Evolutionary conservation across 2,329 filamentous ascomycete genomes (phyloP).

Genomic region (Neofusicoccum kwambonambiense): DNA sequence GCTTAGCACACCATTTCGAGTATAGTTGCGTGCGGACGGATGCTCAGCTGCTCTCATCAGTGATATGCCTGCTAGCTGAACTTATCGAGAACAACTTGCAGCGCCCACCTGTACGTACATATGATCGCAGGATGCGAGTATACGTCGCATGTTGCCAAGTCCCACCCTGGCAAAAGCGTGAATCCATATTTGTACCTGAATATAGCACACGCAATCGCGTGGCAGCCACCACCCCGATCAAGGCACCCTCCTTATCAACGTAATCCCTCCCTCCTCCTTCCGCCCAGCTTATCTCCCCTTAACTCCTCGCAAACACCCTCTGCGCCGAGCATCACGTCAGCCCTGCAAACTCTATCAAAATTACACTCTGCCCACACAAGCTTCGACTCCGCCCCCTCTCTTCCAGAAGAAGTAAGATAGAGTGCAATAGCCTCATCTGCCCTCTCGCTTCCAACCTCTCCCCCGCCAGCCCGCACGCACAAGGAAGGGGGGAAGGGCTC

Average conservation of each 20-base stretch:
- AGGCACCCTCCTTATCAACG: not conserved
- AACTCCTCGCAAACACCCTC: not conserved
- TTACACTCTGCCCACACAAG: not conserved
- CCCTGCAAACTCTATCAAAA: not conserved
- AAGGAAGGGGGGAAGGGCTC: not conserved
- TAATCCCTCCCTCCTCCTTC: not conserved
- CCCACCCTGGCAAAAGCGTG: too few species aligned
- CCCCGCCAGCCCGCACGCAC: not conserved
- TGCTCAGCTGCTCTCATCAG: too few species aligned
- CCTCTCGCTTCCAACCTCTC: not conserved
- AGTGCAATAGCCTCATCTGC: not conserved
- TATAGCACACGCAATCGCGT: too few species aligned
- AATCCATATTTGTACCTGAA: too few species aligned
- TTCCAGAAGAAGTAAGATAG: not conserved
- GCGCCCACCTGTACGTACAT: too few species aligned
- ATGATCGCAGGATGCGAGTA: too few species aligned
- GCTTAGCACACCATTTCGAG: too few species aligned
- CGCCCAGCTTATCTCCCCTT: not conserved
- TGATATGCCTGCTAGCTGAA: too few species aligned
- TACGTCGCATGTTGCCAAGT: too few species aligned
- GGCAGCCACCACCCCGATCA: too few species aligned
- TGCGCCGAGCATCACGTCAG: not conserved
- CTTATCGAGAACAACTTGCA: too few species aligned
- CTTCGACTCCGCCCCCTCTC: not conserved
- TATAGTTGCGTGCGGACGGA: too few species aligned